phyloP scores from a whole-genome alignment of 805 yeast species.

The Tetrapisispora nanseiensis region DNA sequence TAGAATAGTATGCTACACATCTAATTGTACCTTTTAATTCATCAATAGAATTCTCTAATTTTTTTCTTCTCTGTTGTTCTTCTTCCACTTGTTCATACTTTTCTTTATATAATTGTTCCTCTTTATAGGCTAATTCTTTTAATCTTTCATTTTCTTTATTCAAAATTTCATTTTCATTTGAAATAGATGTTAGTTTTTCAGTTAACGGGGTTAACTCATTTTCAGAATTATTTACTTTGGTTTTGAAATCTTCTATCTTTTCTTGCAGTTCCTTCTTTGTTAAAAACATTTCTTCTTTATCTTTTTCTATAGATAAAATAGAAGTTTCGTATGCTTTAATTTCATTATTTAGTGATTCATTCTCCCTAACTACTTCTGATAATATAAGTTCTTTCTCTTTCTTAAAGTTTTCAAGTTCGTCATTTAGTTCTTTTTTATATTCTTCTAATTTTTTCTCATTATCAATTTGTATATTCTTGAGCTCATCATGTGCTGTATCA shows the following conservation, averaged over 20 bases:
- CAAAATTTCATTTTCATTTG: slow-evolving; percentile 12
- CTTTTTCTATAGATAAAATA: slow-evolving; percentile 11
- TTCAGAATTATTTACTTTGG: slow-evolving; percentile 1
- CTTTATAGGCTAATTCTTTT: slow-evolving; percentile 14
- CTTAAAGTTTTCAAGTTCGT: slow-evolving; percentile 18
- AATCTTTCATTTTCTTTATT: slow-evolving; percentile 16
- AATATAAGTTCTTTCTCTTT: slow-evolving; percentile 15
- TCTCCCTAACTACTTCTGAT: slow-evolving; percentile 9
- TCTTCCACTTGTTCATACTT: slow-evolving; percentile 26
- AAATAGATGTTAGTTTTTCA: slow-evolving; percentile 17
- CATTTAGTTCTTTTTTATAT: slow-evolving; percentile 10
- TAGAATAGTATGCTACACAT: slow-evolving; percentile 19
- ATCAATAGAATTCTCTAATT: slow-evolving; percentile 42
- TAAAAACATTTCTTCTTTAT: slow-evolving; percentile 10
- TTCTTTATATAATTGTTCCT: slow-evolving; percentile 16
- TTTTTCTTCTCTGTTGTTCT: slow-evolving; percentile 33
- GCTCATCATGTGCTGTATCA: slow-evolving; percentile 9
- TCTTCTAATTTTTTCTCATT: slow-evolving; percentile 9
- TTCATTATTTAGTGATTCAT: slow-evolving; percentile 7
- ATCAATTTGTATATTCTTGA: slow-evolving; percentile 7
- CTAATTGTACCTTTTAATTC: slow-evolving; percentile 30
- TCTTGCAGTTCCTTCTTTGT: slow-evolving; percentile 8
- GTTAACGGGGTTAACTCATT: slow-evolving; percentile 13
- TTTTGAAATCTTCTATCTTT: slow-evolving; percentile 8
- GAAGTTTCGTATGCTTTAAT: slow-evolving; percentile 6